Percentiles rank a stretch among this genome's conserved stretches.
phyloP scores from a whole-genome alignment of 2,329 filamentous ascomycete genomes.

The Thermothelomyces thermophilus region DNA sequence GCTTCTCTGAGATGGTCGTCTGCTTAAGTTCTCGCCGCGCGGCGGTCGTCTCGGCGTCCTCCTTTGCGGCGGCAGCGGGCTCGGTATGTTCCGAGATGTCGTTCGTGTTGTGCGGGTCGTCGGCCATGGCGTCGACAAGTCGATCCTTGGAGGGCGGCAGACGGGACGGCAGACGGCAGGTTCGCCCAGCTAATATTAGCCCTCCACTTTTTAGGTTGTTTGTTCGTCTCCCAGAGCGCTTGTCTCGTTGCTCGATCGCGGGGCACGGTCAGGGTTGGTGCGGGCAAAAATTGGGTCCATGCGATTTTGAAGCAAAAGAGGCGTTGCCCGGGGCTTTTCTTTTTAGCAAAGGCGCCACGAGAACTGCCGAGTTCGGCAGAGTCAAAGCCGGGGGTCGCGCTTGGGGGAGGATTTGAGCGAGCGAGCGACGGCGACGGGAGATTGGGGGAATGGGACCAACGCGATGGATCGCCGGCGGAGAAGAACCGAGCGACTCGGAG shows the following conservation, averaged over 20 bases:
- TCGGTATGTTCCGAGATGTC: constrained; percentile 34
- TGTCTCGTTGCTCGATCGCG: not conserved
- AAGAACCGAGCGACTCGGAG: constrained; percentile 9
- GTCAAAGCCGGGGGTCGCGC: constrained; percentile 17
- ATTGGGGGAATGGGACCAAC: constrained; percentile 7
- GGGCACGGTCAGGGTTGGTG: not conserved
- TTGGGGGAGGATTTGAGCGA: constrained; percentile 4
- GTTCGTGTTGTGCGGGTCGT: constrained; percentile 37
- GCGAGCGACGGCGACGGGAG: not conserved
- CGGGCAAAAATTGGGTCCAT: not conserved
- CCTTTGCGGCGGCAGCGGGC: constrained; percentile 30
- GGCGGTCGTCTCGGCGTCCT: constrained; percentile 58
- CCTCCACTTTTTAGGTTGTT: not conserved
- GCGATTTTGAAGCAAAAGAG: not conserved
- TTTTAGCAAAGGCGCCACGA: constrained; percentile 9
- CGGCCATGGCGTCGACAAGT: constrained; percentile 35
- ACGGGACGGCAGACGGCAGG: constrained; percentile 11
- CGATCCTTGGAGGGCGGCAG: not conserved
- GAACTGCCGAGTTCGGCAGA: constrained; percentile 12
- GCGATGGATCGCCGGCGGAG: constrained; percentile 14
- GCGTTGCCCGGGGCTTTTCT: constrained; percentile 3
- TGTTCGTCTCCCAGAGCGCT: not conserved
- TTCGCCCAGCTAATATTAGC: not conserved
- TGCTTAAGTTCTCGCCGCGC: constrained; percentile 59
- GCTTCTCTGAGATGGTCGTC: constrained; percentile 53